Evolutionary conservation across 306 rosid species (phyloP).

Genomic region (Rosa rugosa): DNA sequence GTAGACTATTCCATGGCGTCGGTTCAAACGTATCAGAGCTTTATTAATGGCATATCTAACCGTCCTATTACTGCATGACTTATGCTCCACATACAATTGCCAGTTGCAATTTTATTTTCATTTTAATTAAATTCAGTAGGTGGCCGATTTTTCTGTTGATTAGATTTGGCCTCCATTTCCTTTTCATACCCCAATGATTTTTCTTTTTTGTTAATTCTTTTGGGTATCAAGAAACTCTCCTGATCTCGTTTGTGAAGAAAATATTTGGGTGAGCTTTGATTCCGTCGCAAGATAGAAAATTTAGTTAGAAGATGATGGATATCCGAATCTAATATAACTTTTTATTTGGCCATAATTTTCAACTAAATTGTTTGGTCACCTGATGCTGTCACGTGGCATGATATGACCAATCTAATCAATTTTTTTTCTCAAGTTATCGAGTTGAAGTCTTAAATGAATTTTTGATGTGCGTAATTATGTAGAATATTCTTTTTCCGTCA

Average conservation of each 20-base stretch:
- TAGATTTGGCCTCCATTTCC: background rate
- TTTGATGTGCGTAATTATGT: background rate
- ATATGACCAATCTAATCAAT: background rate
- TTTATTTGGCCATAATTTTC: background rate
- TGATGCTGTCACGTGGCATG: background rate
- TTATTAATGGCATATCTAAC: constrained; percentile 1
- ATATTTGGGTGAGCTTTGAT: background rate
- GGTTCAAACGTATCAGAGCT: constrained; percentile 3
- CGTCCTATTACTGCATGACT: background rate
- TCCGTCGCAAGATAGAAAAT: background rate
- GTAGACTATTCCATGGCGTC: constrained; percentile 8
- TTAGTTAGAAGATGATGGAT: background rate
- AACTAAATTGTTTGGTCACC: background rate
- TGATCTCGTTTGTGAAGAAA: background rate
- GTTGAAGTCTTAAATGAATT: background rate
- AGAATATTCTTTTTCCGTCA: background rate
- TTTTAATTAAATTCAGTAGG: background rate
- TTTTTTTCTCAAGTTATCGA: background rate
- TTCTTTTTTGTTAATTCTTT: background rate
- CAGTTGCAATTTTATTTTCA: background rate
- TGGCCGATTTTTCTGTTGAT: background rate
- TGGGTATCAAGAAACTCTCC: background rate
- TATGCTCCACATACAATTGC: background rate
- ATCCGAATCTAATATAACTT: background rate
- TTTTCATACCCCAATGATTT: background rate